Conservation (phyloP, 1,284 basidiomycete genomes). For the Ganoderma boninense region DNA sequence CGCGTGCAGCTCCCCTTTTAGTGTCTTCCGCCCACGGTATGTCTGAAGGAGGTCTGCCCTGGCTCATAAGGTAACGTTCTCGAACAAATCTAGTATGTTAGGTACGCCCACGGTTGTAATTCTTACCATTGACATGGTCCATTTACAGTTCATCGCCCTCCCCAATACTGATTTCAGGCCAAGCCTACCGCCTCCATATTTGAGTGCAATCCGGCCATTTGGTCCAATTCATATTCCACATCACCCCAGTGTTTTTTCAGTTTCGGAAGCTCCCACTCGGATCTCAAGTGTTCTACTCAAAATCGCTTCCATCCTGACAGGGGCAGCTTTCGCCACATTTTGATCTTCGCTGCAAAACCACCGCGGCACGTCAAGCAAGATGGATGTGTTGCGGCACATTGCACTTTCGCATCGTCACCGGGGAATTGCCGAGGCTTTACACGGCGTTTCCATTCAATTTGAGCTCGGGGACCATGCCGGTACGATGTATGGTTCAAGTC, state of each 20-base stretch:
- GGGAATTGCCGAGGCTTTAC: not conserved
- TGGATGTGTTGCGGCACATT: not conserved
- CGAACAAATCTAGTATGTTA: too few relatives aligned
- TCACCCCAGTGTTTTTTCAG: not conserved
- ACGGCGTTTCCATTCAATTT: not conserved
- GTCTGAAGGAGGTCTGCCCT: too few relatives aligned
- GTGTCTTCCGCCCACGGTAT: too few relatives aligned
- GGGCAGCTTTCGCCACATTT: not conserved
- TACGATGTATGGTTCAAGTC: not conserved
- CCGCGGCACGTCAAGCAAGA: not conserved
- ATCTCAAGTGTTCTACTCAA: not conserved
- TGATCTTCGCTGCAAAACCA: not conserved
- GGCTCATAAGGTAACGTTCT: too few relatives aligned
- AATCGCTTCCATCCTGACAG: constrained; percentile 2
- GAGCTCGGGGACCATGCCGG: not conserved
- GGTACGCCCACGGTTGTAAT: too few relatives aligned
- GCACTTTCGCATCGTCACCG: not conserved
- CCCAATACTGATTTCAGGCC: too few relatives aligned
- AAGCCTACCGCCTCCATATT: too few relatives aligned
- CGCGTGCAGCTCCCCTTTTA: too few relatives aligned
- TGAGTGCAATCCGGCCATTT: too few relatives aligned
- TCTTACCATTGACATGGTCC: too few relatives aligned
- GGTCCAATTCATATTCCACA: too few relatives aligned
- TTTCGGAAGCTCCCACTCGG: not conserved
- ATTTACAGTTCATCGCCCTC: too few relatives aligned